Percentiles rank a stretch among this genome's conserved stretches.
phyloP scores from a whole-genome alignment of 768 basidiomycete genomes.

The Naganishia antarctica region DNA sequence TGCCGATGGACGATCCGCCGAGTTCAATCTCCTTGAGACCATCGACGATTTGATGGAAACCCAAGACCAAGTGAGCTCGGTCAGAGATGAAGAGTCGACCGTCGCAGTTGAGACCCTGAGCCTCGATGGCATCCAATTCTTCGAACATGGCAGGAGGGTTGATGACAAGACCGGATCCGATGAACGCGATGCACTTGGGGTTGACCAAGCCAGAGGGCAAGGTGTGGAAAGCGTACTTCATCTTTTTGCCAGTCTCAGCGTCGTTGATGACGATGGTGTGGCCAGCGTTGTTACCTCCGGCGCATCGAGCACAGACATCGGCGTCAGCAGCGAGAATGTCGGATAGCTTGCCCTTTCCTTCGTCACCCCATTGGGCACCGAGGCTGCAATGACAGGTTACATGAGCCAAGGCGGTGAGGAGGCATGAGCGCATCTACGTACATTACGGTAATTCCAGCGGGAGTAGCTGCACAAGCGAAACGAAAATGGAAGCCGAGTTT shows the following conservation, averaged over 20 bases:
- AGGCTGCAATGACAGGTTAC: constrained; percentile 35
- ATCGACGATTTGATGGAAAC: constrained; percentile 99
- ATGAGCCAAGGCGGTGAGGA: neutral
- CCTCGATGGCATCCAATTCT: constrained; percentile 79
- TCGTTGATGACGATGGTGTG: constrained; percentile 91
- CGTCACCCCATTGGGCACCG: constrained; percentile 52
- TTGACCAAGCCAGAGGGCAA: constrained; percentile 84
- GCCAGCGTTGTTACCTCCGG: constrained; percentile 97
- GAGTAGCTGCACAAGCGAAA: constrained; percentile 31
- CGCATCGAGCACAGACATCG: constrained; percentile 92
- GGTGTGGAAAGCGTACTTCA: constrained; percentile 90
- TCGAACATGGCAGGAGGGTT: constrained; percentile 91
- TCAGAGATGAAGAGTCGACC: constrained; percentile 87
- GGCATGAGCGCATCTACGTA: neutral
- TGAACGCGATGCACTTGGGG: constrained; percentile 73
- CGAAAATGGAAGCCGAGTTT: neutral
- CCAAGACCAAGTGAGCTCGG: constrained; percentile 93
- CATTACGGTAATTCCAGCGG: constrained; percentile 42
- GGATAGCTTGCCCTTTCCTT: constrained; percentile 69
- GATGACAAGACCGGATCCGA: constrained; percentile 93
- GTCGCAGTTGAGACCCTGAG: constrained; percentile 83
- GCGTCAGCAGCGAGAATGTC: constrained; percentile 85
- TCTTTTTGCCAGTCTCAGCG: constrained; percentile 57
- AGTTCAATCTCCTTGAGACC: constrained; percentile 97
- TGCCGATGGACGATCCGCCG: constrained; percentile 82